Conservation (phyloP, 495 filamentous ascomycete species). For the Tricharina praecox region DNA sequence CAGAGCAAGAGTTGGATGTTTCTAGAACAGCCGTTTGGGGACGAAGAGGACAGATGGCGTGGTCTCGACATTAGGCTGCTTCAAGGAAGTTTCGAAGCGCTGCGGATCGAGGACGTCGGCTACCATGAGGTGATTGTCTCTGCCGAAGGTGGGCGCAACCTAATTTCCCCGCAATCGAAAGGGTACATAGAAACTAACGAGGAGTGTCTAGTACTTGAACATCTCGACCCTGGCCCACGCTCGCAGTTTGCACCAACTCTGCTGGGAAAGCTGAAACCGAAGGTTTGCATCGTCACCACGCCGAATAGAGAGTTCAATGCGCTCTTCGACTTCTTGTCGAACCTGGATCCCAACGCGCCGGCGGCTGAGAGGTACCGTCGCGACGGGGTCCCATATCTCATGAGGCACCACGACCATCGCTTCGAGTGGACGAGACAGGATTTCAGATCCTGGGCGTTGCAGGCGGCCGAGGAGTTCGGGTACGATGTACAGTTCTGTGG, state of each 20-base stretch:
- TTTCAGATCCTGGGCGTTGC: conserved; percentile 20
- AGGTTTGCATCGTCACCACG: conserved; percentile 23
- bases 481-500: conserved; percentile 22
- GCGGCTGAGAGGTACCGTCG: background rate
- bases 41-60: conserved; percentile 18
- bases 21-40: background rate
- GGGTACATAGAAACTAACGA: too few species aligned
- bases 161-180: too few species aligned
- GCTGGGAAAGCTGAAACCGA: conserved; percentile 20
- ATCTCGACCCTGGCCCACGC: conserved; percentile 22
- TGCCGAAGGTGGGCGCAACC: conserved; percentile 16
- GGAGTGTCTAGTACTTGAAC: conserved; percentile 22
- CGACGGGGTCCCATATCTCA: conserved; percentile 15
- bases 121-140: conserved; percentile 20
- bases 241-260: conserved; percentile 15
- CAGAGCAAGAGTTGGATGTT: conserved; percentile 9
- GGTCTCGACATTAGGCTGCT: conserved; percentile 13
- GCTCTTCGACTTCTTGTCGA: conserved; percentile 15
- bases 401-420: conserved; percentile 25
- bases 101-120: background rate
- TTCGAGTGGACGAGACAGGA: conserved; percentile 25
- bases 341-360: background rate
- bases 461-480: conserved; percentile 15
- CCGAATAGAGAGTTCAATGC: conserved; percentile 25
- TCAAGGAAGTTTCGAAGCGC: conserved; percentile 12